Evolutionary conservation across 192 early-diverging fungal species (phyloP).

Genomic region (Geranomyces variabilis): DNA sequence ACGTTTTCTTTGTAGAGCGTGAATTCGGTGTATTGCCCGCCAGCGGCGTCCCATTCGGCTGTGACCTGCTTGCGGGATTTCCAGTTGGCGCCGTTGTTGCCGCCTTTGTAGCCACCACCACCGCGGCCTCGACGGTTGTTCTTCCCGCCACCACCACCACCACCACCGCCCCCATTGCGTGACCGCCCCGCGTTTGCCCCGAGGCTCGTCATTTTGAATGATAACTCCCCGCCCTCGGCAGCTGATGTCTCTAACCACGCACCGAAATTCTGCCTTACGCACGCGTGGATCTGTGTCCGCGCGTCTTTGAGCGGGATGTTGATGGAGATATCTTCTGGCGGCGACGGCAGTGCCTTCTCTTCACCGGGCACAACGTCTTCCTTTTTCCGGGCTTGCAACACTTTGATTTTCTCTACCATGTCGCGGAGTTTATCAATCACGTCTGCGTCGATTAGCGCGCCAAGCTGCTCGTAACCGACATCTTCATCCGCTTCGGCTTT

Average conservation of each 20-base stretch:
- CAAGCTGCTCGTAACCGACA: conserved; percentile 8
- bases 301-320: conserved; percentile 48
- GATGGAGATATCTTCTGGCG: background rate
- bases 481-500: background rate
- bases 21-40: conserved; percentile 82
- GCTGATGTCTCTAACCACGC: conserved; percentile 54
- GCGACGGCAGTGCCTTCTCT: background rate
- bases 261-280: conserved; percentile 54
- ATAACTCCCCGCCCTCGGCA: conserved; percentile 35
- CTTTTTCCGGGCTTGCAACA: too few species aligned
- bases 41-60: conserved; percentile 53
- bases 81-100: conserved; percentile 22
- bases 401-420: conserved; percentile 18
- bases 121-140: background rate
- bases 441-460: conserved; percentile 11
- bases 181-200: too few species aligned
- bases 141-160: background rate
- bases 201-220: background rate
- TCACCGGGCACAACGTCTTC: too few species aligned
- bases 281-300: conserved; percentile 58
- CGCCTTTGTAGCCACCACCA: conserved; percentile 1
- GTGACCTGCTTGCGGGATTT: conserved; percentile 1
- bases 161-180: background rate
- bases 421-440: conserved; percentile 25
- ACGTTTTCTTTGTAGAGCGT: conserved; percentile 89